Percentiles rank a stretch among this genome's conserved stretches.
Conservation (phyloP, 1,284 basidiomycete genomes). For the Termitomyces sp. region DNA sequence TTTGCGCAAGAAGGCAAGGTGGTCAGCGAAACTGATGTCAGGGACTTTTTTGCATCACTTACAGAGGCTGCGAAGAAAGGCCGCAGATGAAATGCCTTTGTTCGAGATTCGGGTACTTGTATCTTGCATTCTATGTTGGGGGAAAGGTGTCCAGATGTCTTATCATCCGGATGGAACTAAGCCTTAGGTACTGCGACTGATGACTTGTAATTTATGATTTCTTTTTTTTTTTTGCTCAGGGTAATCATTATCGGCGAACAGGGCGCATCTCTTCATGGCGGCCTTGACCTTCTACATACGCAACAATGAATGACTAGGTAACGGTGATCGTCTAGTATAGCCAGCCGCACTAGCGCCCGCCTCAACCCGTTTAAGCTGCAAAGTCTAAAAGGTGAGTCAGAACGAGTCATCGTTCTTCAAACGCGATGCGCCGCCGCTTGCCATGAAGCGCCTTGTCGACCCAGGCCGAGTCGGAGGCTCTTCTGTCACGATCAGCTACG, state of each 20-base stretch:
- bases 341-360: background rate
- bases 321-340: background rate
- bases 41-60: slow-evolving; percentile 59
- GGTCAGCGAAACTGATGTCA: slow-evolving; percentile 70
- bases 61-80: slow-evolving; percentile 28
- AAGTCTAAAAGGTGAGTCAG: background rate
- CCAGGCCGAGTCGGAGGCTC: background rate
- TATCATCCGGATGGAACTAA: background rate
- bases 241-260: background rate
- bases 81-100: slow-evolving; percentile 2
- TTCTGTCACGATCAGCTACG: slow-evolving; percentile 1
- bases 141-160: background rate
- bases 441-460: background rate
- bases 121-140: background rate
- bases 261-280: background rate
- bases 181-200: background rate
- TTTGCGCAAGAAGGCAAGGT: slow-evolving; percentile 74
- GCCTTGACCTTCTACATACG: too few relatives aligned
- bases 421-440: slow-evolving; percentile 1
- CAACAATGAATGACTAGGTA: too few relatives aligned
- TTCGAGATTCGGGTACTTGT: background rate
- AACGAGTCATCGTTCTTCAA: background rate
- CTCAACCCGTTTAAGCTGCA: background rate
- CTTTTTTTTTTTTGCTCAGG: background rate
- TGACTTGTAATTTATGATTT: background rate